Percentiles rank a stretch among this genome's conserved stretches.
phyloP scores from a whole-genome alignment of 805 yeast species.

The Jamesozyma hellenica region DNA sequence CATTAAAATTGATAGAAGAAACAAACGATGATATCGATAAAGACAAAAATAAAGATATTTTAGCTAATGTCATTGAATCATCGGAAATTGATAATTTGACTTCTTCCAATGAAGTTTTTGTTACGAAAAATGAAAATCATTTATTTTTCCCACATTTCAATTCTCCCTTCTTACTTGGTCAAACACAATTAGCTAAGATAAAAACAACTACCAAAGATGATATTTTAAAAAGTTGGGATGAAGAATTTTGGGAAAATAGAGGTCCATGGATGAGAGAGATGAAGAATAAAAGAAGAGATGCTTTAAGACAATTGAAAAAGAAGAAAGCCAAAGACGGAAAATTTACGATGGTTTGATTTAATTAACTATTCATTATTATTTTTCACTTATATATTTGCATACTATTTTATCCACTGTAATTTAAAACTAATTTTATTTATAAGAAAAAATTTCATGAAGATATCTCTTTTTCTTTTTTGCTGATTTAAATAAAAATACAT shows the following conservation, averaged over 20 bases:
- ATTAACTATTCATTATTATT: too few species aligned
- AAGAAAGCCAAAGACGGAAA: conserved; percentile 17
- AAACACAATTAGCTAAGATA: conserved; percentile 61
- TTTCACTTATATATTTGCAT: too few species aligned
- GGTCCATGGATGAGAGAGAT: conserved; percentile 71
- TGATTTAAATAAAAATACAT: too few species aligned
- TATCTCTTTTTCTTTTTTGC: too few species aligned
- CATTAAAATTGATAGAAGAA: conserved; percentile 36
- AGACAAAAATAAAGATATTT: conserved; percentile 33
- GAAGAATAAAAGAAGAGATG: conserved; percentile 68
- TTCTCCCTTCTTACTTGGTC: conserved; percentile 81
- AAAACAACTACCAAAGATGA: conserved; percentile 23
- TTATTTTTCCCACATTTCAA: conserved; percentile 75
- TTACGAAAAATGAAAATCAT: conserved; percentile 29
- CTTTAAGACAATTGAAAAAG: conserved; percentile 46
- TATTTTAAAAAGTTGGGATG: conserved; percentile 46
- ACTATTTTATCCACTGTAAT: too few species aligned
- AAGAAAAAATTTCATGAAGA: too few species aligned
- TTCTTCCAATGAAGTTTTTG: not conserved
- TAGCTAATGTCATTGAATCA: conserved; percentile 5
- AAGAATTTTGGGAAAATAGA: conserved; percentile 74
- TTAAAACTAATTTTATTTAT: too few species aligned
- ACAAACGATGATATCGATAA: conserved; percentile 41
- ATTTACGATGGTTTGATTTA: conserved; percentile 3
- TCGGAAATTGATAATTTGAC: conserved; percentile 3